Evolutionary conservation across 2,329 filamentous ascomycete species (phyloP).

Genomic region (Graphilbum fragrans): DNA sequence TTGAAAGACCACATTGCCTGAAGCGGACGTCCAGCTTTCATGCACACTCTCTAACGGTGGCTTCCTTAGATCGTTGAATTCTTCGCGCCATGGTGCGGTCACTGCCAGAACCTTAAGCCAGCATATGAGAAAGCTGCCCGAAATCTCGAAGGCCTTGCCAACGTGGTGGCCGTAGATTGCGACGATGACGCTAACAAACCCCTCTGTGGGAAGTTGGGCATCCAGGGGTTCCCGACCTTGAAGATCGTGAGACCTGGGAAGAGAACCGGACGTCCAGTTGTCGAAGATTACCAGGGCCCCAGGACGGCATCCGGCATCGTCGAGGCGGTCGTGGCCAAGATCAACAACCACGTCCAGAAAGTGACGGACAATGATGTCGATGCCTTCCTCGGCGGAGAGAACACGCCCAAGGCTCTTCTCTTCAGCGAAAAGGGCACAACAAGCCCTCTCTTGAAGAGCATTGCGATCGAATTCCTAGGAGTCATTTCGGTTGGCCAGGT

Average conservation of each 20-base stretch:
- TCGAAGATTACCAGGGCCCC: constrained; percentile 84
- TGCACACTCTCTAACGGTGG: not conserved
- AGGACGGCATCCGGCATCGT: constrained; percentile 79
- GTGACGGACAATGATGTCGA: constrained; percentile 71
- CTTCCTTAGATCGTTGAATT: constrained; percentile 56
- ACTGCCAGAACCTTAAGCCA: constrained; percentile 91
- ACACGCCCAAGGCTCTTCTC: constrained; percentile 68
- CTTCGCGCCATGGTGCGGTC: constrained; percentile 96
- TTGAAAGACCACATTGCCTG: not conserved
- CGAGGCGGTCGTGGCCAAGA: constrained; percentile 72
- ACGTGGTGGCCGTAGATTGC: constrained; percentile 90
- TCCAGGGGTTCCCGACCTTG: constrained; percentile 89
- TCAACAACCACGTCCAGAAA: constrained; percentile 81
- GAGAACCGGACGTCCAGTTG: constrained; percentile 55
- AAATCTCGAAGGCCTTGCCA: constrained; percentile 80
- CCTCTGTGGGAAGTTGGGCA: constrained; percentile 72
- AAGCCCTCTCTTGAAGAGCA: constrained; percentile 66
- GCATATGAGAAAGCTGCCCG: constrained; percentile 90
- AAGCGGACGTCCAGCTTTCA: too few relatives aligned
- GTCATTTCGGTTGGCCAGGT: constrained; percentile 72
- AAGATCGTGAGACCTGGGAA: constrained; percentile 86
- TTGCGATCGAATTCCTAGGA: constrained; percentile 85
- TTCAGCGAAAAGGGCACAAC: constrained; percentile 91
- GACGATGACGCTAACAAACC: constrained; percentile 88
- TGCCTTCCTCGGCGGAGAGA: constrained; percentile 63